A percentile compares a stretch with the other conserved stretches of the same genome.
phyloP scores from a whole-genome alignment of 306 rosid species.

The Datisca glomerata region DNA sequence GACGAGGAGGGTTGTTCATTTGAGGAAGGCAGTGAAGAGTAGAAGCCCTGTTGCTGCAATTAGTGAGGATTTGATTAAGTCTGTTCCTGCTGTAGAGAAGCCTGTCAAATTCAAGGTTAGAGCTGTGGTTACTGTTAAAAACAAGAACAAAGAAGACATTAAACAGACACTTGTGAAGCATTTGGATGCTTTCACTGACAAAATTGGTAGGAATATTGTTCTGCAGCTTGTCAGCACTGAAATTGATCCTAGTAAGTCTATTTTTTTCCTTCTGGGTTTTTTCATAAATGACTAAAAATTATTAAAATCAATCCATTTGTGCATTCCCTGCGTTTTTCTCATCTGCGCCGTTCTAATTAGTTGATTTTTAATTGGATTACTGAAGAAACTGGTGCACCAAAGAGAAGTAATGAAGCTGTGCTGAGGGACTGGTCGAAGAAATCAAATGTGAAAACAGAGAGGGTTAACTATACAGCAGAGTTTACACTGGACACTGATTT shows the following conservation, averaged over 20 bases:
- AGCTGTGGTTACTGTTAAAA: constrained; percentile 76
- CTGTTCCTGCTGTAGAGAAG: constrained; percentile 27
- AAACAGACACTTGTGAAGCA: constrained; percentile 54
- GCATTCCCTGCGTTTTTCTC: too few relatives aligned
- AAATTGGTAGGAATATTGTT: constrained; percentile 70
- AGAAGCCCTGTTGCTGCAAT: constrained; percentile 74
- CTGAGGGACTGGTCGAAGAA: constrained; percentile 86
- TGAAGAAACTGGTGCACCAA: constrained; percentile 50
- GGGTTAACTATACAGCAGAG: constrained; percentile 66
- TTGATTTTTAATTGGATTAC: background rate
- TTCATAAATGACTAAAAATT: too few relatives aligned
- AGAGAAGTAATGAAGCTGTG: constrained; percentile 59
- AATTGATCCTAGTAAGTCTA: constrained; percentile 71
- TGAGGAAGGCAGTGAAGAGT: constrained; percentile 28
- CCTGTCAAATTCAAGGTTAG: constrained; percentile 61
- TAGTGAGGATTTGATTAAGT: constrained; percentile 60
- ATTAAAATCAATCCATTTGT: too few relatives aligned
- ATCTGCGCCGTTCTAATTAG: background rate
- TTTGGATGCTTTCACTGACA: constrained; percentile 57
- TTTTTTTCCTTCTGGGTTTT: background rate
- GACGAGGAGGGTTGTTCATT: constrained; percentile 18
- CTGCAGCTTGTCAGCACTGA: constrained; percentile 72
- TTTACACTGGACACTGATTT: constrained; percentile 48
- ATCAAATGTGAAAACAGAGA: constrained; percentile 38
- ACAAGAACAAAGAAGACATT: constrained; percentile 73